Base-by-base conservation (phyloP, 2,329 filamentous ascomycete genomes). In the Fusarium phyllophilum region DNA sequence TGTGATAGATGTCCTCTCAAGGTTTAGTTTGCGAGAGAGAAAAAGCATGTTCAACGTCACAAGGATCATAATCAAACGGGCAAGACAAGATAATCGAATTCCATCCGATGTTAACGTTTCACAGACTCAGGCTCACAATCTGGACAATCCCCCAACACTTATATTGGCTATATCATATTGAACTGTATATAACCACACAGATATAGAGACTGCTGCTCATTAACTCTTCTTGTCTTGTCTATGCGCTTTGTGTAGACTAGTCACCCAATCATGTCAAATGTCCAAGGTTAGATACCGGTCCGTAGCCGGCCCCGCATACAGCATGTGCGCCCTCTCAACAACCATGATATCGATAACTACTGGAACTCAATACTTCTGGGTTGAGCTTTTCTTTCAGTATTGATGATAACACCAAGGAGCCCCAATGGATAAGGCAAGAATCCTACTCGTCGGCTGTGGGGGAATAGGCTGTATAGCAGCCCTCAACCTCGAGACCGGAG, bases 391-490 rank as follows among this genome's bases (percentile, higher is more conserved):
- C 13, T 24, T 44, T 38, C 3, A 26, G 24, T 31, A 17, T 45
- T 11, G 11, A 22, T 20, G 31, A 24, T 11, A 44, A 33, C 4
- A 20, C 22, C 17, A 42, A 20, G 33, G 15, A 51, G 22, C 10
- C 8, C 51, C 22, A 56, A 75, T 74, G 62, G 74, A 70, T 15
- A 76, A 75, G 20, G 62, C 68, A 29, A 64, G 65, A 36, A 39
- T 77, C 3, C 56, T 78, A 26, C 42, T 78, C 17, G 67, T 78
- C 18, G 76, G 76, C 22, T 69, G 67, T n/a, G 76, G 76, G n/a
- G 76, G 75, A 20, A 77, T 78, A 42, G 76, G 76, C 33, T 74
- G 75, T 46, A 70, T 78, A 41, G 71, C 76, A 11, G 71, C 73
- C 41, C 63, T 78, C 49, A 78, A 76, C 54, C 62, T 78, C 22